phyloP scores from a whole-genome alignment of 331 rosid genomes.

The Rosa hybrid region DNA sequence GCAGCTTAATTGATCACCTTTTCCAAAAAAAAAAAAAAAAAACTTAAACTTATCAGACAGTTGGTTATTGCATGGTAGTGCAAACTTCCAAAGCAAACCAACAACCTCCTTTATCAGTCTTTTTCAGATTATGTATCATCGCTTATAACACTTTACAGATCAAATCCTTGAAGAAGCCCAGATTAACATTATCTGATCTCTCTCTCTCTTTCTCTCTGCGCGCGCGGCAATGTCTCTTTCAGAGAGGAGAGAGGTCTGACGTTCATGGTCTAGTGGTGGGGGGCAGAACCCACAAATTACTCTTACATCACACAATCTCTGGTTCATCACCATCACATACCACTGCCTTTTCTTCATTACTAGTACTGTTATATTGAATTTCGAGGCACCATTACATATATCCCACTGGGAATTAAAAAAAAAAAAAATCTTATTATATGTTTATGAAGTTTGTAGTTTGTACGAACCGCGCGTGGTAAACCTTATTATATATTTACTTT shows the following conservation, averaged over 20 bases:
- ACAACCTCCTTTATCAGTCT: background rate
- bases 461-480: too few species aligned
- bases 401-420: background rate
- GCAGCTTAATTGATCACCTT: too few species aligned
- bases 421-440: too few species aligned
- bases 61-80: too few species aligned
- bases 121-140: background rate
- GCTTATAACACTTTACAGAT: background rate
- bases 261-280: background rate
- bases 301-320: slow-evolving; percentile 1
- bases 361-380: background rate
- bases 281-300: slow-evolving; percentile 13
- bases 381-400: background rate
- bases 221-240: slow-evolving; percentile 20
- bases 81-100: background rate
- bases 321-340: background rate
- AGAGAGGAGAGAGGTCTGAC: background rate
- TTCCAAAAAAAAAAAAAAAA: too few species aligned
- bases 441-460: background rate
- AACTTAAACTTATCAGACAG: too few species aligned
- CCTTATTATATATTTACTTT: too few species aligned
- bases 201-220: background rate
- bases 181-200: background rate
- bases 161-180: slow-evolving; percentile 15
- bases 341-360: background rate